Percentiles rank a stretch among this genome's conserved stretches.
Conservation (phyloP, 192 early-diverging fungal genomes). For the Thamnidium elegans region DNA sequence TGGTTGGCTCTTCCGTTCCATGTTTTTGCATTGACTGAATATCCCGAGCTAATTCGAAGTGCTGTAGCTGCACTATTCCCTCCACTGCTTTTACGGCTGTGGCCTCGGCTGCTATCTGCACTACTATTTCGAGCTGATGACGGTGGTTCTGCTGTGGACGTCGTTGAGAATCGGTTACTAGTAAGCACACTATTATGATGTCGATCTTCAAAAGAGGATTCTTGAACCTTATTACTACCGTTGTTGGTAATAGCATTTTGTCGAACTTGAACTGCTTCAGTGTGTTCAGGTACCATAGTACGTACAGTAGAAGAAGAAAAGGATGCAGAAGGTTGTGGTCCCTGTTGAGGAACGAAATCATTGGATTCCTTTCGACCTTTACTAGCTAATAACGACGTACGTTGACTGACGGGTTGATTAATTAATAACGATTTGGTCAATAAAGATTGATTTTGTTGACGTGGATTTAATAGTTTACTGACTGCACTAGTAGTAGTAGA, state of each 20-base stretch:
- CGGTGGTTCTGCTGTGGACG: not conserved
- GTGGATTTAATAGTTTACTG: conserved; percentile 4
- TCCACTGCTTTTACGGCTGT: conserved; percentile 14
- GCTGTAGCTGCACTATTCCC: conserved; percentile 13
- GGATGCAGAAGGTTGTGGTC: conserved; percentile 21
- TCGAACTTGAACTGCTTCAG: not conserved
- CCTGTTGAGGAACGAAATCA: conserved; percentile 2
- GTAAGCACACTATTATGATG: not conserved
- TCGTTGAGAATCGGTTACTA: conserved; percentile 5
- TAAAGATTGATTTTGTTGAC: conserved; percentile 18
- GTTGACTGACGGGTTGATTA: conserved; percentile 7
- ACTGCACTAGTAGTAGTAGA: not conserved
- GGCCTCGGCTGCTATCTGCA: conserved; percentile 1
- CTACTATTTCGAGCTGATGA: not conserved
- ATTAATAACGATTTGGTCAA: conserved; percentile 1
- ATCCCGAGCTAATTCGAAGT: not conserved
- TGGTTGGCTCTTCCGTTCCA: conserved; percentile 8
- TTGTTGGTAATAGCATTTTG: conserved; percentile 10
- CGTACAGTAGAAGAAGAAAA: conserved; percentile 33
- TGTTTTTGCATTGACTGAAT: conserved; percentile 10
- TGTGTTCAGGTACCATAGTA: conserved; percentile 22
- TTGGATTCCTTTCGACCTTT: not conserved
- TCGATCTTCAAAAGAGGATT: not conserved
- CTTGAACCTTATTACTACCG: not conserved
- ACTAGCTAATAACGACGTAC: not conserved